Base-by-base conservation (phyloP, 257 asterid genomes). In the Misopates orontium region DNA sequence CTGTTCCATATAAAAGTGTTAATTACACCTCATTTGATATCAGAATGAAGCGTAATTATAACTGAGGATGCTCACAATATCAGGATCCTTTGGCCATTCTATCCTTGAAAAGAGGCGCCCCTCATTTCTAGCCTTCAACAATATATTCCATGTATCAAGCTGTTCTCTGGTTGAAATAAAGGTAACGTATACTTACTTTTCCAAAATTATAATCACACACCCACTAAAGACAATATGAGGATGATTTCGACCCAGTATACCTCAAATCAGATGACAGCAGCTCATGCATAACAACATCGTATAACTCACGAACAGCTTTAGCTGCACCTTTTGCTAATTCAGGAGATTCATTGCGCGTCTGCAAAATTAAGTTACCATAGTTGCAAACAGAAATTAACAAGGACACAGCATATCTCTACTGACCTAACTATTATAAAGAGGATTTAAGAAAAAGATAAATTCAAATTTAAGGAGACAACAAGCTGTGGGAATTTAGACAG, bases 281-380 rank as follows among this genome's bases (percentile, higher is more conserved):
- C 73, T 94, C 96, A 77, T 90, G 97, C 10, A 96, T 90, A 45
- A 94, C 96, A 78, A 88, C 90, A 72, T 94, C 99, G 71, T 94
- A 90, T 61, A 93, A 80, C 57, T 88, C 99, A 81, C 67, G 86
- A 68, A 91, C 68, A 62, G 97, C 99, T 73, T 82, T 83, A 60
- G 96, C 88, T 66, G 99, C 99, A 76, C 99, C 99, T 80, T 83
- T 86, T 57, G 95, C 91, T 55, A 82, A 95, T 78, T 76, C 95
- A 59, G 96, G 96, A 66, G 96, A 87, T 63, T 79, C 79, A 66
- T 83, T 83, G 47, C 91, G 90, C 62, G 71, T 94, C 99, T 93
- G 75, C 62, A 55, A 70, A 66, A 62, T 28, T 45, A 77, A 56
- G 44, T 63, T 64, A 76, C 50, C 68, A 74, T 52, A 70, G 18